Evolutionary conservation across 176 grass and related monocot species (phyloP), one percentile per base, ranked within the genome.

Genomic region (Aegilops umbellulata): DNA sequence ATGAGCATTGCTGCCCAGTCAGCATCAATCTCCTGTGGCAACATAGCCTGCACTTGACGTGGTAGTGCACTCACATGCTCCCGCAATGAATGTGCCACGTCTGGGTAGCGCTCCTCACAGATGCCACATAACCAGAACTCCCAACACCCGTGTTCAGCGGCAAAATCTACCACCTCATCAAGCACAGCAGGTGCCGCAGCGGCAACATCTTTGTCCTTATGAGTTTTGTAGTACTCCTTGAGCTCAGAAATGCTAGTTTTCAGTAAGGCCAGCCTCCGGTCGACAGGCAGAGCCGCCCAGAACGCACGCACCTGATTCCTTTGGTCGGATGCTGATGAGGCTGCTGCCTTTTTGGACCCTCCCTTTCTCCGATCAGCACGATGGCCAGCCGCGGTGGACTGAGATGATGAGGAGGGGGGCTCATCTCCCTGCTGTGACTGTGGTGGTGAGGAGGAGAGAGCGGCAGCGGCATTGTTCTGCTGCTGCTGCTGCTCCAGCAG

Each of bases 271-370:
- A 88, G 82, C 86, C 82, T 88, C 11, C 15, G 87, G 22, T 96
- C 90, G 4, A 67, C 42, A 0, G 87, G 73, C 78, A 99, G 82
- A 0, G 85, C 82, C 67, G 39, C 60, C 97, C 94, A 96, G 85
- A 91, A 99, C 9, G 90, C 82, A 65, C 87, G 92, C 76, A 96
- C 89, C 84, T 94, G 94, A 17, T 93, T 83, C 83, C 92, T 90
- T 25, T 87, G 86, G 25, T 90, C 87, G 2, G 88, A 79, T 4
- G 55, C 58, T 22, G 89, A 72, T 29, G 83, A 83, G 34, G 25
- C 8, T 7, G 85, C 51, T 4, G 72, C 31, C 74, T 93, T 99
- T 51, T 83, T 87, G 25, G 90, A 91, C 35, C 89, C 80, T 9
- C 81, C 69, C 77, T 91, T 99, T 31, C 89, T 91, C 36, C 89